Conservation (phyloP, 139 green algal genomes). For the Coelastrella sp. region DNA sequence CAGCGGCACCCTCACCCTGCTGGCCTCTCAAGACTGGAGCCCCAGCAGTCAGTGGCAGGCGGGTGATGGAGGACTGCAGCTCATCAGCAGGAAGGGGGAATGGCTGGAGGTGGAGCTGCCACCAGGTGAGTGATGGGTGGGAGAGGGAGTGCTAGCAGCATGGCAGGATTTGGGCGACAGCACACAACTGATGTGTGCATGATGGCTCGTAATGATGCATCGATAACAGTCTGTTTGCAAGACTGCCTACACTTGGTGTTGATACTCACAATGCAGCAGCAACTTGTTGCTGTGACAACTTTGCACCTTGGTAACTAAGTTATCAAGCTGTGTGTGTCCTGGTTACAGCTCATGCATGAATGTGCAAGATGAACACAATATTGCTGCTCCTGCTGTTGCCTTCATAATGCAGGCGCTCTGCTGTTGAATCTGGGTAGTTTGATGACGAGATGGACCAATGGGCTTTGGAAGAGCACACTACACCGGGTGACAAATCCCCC, state of each 20-base stretch:
- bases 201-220: too few species aligned
- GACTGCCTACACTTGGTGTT: too few species aligned
- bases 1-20: conserved; percentile 51
- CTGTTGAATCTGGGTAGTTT: conserved; percentile 53
- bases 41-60: conserved; percentile 33
- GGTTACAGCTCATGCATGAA: too few species aligned
- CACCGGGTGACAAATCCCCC: conserved; percentile 53
- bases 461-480: conserved; percentile 48
- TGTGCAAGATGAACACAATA: too few species aligned
- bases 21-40: conserved; percentile 51
- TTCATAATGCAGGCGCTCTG: conserved; percentile 41
- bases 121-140: conserved; percentile 10
- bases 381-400: not conserved
- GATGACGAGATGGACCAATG: conserved; percentile 49
- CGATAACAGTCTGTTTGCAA: too few species aligned
- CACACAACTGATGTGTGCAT: too few species aligned
- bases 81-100: conserved; percentile 29
- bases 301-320: too few species aligned
- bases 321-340: too few species aligned
- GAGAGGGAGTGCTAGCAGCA: too few species aligned
- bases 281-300: too few species aligned
- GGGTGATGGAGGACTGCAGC: conserved; percentile 54
- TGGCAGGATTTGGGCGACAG: too few species aligned
- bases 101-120: conserved; percentile 53
- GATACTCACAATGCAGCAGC: too few species aligned